phyloP scores from a whole-genome alignment of 257 asterid genomes.

The Solanum dulcamara region DNA sequence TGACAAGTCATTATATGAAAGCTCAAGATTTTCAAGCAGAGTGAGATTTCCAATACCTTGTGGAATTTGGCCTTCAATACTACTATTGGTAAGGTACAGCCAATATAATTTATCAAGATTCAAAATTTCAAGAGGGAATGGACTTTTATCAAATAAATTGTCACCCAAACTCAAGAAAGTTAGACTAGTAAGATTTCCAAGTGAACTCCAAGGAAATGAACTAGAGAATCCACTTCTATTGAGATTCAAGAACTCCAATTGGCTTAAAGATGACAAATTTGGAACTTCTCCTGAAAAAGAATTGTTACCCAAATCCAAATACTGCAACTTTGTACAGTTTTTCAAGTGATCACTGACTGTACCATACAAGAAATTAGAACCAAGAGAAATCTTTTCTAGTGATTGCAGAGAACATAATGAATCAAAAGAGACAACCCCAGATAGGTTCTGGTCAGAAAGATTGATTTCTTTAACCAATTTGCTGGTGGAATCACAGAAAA shows the following conservation, averaged over 20 bases:
- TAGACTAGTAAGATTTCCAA: slow-evolving; percentile 23
- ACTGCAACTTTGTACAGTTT: slow-evolving; percentile 21
- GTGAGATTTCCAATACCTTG: slow-evolving; percentile 35
- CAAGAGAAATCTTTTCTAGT: slow-evolving; percentile 21
- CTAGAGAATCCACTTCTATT: slow-evolving; percentile 24
- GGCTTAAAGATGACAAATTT: slow-evolving; percentile 14
- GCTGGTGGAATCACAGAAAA: slow-evolving; percentile 14
- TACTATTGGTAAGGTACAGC: slow-evolving; percentile 27
- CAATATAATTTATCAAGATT: slow-evolving; percentile 24
- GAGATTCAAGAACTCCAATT: slow-evolving; percentile 18
- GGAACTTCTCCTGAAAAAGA: slow-evolving; percentile 23
- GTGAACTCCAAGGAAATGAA: slow-evolving; percentile 29
- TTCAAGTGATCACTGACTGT: slow-evolving; percentile 12
- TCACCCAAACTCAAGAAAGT: slow-evolving; percentile 30
- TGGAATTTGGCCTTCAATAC: slow-evolving; percentile 30
- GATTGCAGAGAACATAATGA: slow-evolving; percentile 23
- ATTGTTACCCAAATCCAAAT: slow-evolving; percentile 27
- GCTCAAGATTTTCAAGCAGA: slow-evolving; percentile 30
- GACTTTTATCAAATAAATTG: slow-evolving; percentile 12
- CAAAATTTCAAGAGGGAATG: slow-evolving; percentile 25
- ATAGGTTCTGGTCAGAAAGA: slow-evolving; percentile 12
- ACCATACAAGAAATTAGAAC: slow-evolving; percentile 18
- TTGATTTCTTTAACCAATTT: slow-evolving; percentile 26
- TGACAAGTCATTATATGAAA: slow-evolving; percentile 12
- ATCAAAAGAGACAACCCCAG: slow-evolving; percentile 28